Base-by-base conservation (phyloP, 2,329 filamentous ascomycete species). In the Stachybotrys chlorohalonatus region DNA sequence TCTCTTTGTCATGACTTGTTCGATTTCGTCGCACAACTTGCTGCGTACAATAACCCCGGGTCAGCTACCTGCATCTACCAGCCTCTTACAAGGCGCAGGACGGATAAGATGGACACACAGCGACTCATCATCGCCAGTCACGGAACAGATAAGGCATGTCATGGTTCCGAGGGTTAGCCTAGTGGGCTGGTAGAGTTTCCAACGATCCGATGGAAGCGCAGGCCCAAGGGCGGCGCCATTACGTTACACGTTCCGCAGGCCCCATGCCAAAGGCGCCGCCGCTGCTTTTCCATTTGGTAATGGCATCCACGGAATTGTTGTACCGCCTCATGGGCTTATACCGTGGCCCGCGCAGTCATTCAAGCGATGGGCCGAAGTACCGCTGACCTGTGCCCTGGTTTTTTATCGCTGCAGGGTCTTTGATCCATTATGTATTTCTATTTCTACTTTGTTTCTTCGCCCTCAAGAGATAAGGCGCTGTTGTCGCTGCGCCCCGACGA, bases 271-370 rank as follows among this genome's bases (percentile, higher is more conserved):
- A 57, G 30, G 50, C 57, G 53, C 48, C 24, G 16, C 16, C 3
- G 15, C 16, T 59, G 64, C 63, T 68, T 74, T 76, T 74, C 69
- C 66, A 75, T 77, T 74, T 76, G 70, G 73, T 78, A 77, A 77
- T 77, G 56, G 58, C 36, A 49, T 16, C 3, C 46, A 47, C 13
- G 36, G 36, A 42, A 24, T 24, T 42, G 36, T 13, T 42, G 36
- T 42, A 42, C 36, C 36, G 24, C 24, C 24, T 24, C 24, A 24
- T 24, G 24, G 24, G 54, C 53, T 54, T 58, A 24, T 47, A 54
- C 49, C 32, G n/a, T 13, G 24, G 36, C 17, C 16, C 24, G 48
- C 24, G 48, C 16, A 31, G 24, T 6, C n/a, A 17, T 50, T 54
- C 47, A 47, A 62, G 52, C 39, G 46, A 51, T 52, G 24, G 31